Evolutionary conservation across 441 rosid species (phyloP), one percentile per base, ranked within the genome.

Genomic region (Erodium chrysanthum): DNA sequence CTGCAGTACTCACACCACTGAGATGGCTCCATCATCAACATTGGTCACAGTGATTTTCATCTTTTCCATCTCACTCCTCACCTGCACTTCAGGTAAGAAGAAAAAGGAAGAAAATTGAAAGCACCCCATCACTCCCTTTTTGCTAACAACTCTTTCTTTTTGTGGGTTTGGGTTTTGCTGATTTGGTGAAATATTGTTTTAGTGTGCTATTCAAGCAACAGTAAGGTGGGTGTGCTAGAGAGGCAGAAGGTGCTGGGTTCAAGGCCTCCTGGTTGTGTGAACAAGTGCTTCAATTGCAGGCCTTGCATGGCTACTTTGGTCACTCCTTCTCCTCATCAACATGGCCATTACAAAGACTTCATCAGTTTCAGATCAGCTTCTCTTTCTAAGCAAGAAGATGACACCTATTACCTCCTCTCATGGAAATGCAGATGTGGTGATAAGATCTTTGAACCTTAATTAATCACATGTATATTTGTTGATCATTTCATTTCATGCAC

Each of bases 401-500:
- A 71, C 56, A 71, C 75, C 35, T 91, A 88, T 65, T 91, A 91
- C 77, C 96, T 81, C 65, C 88, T 85, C 3, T 79, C 81, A 7
- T 88, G 97, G 96, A 82, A 83, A 75, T 89, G 96, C 82, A 84
- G 70, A 80, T 91, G 97, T 66, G 92, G 87, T 22, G 77, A 86
- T 68, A 77, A 75, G 75, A 61, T 86, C 67, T 91, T 75, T 72
- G 79, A 73, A 37, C 96, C 92, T 66, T 79, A 69, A 76, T 31
- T 37, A 9, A 18, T 4, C 18, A n/a, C 3, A 68, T 15, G 14
- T 42, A 61, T 58, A 52, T 9, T 58, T 58, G 8, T 10, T 5
- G 5, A 21, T 52, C 29, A 27, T 27, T 27, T 27, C 3, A 2
- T 40, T 40, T 8, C 14, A 7, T 7, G 37, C 23, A 18, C 22